Percentiles rank a stretch among this genome's conserved stretches.
phyloP scores from a whole-genome alignment of 371 early-diverging fungal genomes.

The Batrachochytrium dendrobatidis region DNA sequence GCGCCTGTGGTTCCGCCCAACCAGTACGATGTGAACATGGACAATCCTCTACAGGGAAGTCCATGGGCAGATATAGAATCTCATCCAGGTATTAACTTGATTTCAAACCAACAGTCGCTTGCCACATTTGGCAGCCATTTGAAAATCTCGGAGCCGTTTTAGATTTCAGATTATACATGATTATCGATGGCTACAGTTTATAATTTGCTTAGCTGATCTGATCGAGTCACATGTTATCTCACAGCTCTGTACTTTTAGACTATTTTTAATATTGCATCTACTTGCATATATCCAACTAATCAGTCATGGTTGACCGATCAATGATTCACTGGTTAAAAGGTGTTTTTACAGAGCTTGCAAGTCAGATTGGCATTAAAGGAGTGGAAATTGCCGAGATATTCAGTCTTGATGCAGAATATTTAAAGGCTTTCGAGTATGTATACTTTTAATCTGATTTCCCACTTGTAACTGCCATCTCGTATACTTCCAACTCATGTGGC shows the following conservation, averaged over 20 bases:
- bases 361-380: slow-evolving; percentile 72
- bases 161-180: no score
- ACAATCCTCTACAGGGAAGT: slow-evolving; percentile 10
- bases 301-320: no score
- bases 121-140: no score
- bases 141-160: no score
- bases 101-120: no score
- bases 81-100: slow-evolving; percentile 17
- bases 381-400: slow-evolving; percentile 48
- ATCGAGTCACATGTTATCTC: background rate
- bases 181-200: no score
- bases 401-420: background rate
- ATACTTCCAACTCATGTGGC: no score
- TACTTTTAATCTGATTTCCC: background rate
- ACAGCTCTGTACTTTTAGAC: background rate
- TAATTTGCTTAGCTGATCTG: no score
- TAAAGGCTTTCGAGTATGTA: slow-evolving; percentile 37
- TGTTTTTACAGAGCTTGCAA: slow-evolving; percentile 85
- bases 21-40: slow-evolving; percentile 11
- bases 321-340: no score
- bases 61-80: slow-evolving; percentile 16
- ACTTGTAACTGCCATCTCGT: no score
- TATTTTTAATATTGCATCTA: background rate
- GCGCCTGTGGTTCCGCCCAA: slow-evolving; percentile 4
- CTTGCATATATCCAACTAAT: no score